Evolutionary conservation across 148 eudicot species (phyloP).

Genomic region (Amaranthus palmeri): DNA sequence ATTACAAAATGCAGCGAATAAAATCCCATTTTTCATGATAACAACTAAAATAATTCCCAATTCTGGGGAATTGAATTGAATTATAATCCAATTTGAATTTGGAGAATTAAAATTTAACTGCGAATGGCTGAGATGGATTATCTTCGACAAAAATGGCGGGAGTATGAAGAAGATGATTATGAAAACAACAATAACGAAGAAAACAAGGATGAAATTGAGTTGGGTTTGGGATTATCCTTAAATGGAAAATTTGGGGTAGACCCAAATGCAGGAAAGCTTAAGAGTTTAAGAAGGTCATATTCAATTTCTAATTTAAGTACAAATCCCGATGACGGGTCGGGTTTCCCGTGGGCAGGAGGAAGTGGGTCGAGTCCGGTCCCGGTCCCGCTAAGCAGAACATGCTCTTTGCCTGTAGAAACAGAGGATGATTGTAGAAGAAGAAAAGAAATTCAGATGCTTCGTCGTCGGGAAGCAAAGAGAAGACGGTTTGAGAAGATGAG

Average conservation of each 20-base stretch:
- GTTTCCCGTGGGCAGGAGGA: not conserved
- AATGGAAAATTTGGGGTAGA: slow-evolving; percentile 57
- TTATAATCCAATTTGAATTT: not conserved
- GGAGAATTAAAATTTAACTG: not conserved
- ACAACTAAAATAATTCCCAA: not conserved
- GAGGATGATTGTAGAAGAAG: slow-evolving; percentile 48
- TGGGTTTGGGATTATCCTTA: slow-evolving; percentile 49
- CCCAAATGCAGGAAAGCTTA: slow-evolving; percentile 27
- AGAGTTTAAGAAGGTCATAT: slow-evolving; percentile 18
- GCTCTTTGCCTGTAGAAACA: slow-evolving; percentile 42
- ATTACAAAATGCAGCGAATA: too few relatives aligned
- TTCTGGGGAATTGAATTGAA: not conserved
- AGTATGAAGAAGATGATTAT: not conserved
- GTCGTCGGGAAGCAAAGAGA: slow-evolving; percentile 49
- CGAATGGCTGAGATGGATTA: not conserved
- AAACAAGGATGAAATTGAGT: slow-evolving; percentile 31
- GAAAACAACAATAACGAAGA: not conserved
- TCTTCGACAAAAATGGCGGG: not conserved
- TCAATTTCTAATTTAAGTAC: slow-evolving; percentile 27
- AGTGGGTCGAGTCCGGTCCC: too few relatives aligned
- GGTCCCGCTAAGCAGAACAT: slow-evolving; percentile 34
- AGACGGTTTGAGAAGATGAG: slow-evolving; percentile 47
- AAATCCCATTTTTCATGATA: not conserved
- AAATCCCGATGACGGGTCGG: not conserved
- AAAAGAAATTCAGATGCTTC: slow-evolving; percentile 44